phyloP scores from a whole-genome alignment of 257 asterid genomes.

The Rehmannia glutinosa region DNA sequence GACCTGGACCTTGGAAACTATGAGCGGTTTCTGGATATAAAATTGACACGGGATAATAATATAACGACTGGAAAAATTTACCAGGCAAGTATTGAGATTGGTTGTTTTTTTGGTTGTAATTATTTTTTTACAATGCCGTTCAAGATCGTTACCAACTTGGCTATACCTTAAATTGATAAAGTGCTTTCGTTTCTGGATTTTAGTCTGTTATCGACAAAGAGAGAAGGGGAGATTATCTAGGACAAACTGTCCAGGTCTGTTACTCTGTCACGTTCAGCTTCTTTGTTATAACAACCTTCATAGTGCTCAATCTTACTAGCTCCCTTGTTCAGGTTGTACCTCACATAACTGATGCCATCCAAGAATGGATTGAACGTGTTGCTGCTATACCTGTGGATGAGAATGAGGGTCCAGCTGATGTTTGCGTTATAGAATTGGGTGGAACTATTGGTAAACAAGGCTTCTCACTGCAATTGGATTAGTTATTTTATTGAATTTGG shows the following conservation, averaged over 20 bases:
- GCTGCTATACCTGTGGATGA: slow-evolving; percentile 74
- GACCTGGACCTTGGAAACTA: slow-evolving; percentile 98
- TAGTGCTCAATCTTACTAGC: slow-evolving; percentile 7
- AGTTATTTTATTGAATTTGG: not conserved
- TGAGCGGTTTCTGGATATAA: slow-evolving; percentile 85
- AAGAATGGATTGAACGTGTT: slow-evolving; percentile 80
- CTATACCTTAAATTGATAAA: slow-evolving; percentile 12
- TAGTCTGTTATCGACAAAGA: slow-evolving; percentile 71
- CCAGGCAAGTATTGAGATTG: slow-evolving; percentile 52
- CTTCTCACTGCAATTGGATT: not conserved
- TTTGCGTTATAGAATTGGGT: slow-evolving; percentile 80
- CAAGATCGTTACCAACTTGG: not conserved
- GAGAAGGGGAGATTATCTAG: slow-evolving; percentile 75
- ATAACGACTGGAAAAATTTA: slow-evolving; percentile 90
- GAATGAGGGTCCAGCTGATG: slow-evolving; percentile 79
- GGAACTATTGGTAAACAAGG: slow-evolving; percentile 64
- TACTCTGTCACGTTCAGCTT: not conserved
- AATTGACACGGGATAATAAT: slow-evolving; percentile 76
- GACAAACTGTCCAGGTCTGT: slow-evolving; percentile 69
- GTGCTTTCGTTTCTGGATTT: slow-evolving; percentile 11
- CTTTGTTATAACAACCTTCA: not conserved
- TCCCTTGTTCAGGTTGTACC: slow-evolving; percentile 61
- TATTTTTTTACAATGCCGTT: not conserved
- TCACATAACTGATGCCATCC: slow-evolving; percentile 82
- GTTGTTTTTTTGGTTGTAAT: not conserved